Conservation (phyloP, 495 filamentous ascomycete genomes). For the Staphylotrichum tortipilum region DNA sequence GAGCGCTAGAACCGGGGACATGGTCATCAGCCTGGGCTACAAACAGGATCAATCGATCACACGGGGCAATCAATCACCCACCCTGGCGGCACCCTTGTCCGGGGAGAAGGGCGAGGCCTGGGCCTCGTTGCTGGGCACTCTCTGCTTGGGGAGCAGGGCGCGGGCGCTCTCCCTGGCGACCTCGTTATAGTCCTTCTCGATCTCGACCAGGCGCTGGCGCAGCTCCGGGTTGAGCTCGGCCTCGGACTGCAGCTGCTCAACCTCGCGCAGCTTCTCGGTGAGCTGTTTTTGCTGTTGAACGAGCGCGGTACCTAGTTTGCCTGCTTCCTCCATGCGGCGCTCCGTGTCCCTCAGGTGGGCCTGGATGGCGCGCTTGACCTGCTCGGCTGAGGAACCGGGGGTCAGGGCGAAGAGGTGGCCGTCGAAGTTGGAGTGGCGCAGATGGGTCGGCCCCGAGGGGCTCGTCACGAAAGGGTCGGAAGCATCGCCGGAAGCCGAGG, state of each 20-base stretch:
- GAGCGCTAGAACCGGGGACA: constrained; percentile 43
- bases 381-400: constrained; percentile 66
- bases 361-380: constrained; percentile 80
- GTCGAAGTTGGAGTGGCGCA: constrained; percentile 74
- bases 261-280: constrained; percentile 69
- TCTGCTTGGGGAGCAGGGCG: constrained; percentile 78
- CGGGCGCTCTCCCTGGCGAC: constrained; percentile 83
- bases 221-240: constrained; percentile 78
- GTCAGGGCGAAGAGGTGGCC: constrained; percentile 69
- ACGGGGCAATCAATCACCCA: constrained; percentile 22
- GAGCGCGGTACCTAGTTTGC: constrained; percentile 74
- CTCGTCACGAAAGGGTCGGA: constrained; percentile 44
- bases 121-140: constrained; percentile 57
- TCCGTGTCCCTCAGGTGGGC: constrained; percentile 88
- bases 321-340: constrained; percentile 81
- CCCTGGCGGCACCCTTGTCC: constrained; percentile 46
- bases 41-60: background rate
- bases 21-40: constrained; percentile 18
- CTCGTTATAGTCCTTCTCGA: constrained; percentile 93
- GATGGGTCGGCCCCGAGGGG: constrained; percentile 42
- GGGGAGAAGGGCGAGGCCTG: constrained; percentile 56
- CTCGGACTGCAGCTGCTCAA: constrained; percentile 70
- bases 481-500: constrained; percentile 26
- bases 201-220: constrained; percentile 69
- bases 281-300: constrained; percentile 77